A percentile compares a stretch with the other conserved stretches of the same genome.
Conservation (phyloP, 331 rosid genomes). For the Arachis monticola region DNA sequence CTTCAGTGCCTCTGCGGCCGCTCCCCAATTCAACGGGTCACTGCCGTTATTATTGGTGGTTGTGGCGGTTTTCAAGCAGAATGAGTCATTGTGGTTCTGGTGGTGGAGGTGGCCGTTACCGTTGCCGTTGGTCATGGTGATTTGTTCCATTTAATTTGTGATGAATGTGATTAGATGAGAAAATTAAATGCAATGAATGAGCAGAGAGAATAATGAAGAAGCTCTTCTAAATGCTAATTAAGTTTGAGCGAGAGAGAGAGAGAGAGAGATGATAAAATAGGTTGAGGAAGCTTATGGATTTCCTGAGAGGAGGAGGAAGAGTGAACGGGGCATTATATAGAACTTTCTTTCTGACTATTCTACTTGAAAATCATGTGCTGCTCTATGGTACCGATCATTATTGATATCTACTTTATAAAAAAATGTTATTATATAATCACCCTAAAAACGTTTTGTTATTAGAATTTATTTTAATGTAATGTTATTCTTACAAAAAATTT, state of each 20-base stretch:
- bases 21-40: slow-evolving; percentile 76
- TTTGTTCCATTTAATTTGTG: slow-evolving; percentile 35
- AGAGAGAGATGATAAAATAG: too few relatives aligned
- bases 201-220: not conserved
- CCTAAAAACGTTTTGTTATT: too few relatives aligned
- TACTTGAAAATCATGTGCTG: not conserved
- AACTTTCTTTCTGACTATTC: not conserved
- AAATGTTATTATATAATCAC: too few relatives aligned
- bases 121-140: slow-evolving; percentile 16
- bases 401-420: too few relatives aligned
- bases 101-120: slow-evolving; percentile 19
- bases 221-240: not conserved
- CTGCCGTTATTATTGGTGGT: not conserved
- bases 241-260: not conserved
- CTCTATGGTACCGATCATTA: too few relatives aligned
- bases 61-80: slow-evolving; percentile 37
- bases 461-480: too few relatives aligned
- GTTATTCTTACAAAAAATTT: too few relatives aligned
- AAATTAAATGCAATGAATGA: not conserved
- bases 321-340: slow-evolving; percentile 8
- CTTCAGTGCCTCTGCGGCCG: slow-evolving; percentile 65
- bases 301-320: not conserved
- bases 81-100: slow-evolving; percentile 41
- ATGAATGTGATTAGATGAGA: not conserved
- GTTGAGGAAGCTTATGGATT: slow-evolving; percentile 24